Evolutionary conservation across 371 early-diverging fungal species (phyloP).

Genomic region (Mortierella sp.): DNA sequence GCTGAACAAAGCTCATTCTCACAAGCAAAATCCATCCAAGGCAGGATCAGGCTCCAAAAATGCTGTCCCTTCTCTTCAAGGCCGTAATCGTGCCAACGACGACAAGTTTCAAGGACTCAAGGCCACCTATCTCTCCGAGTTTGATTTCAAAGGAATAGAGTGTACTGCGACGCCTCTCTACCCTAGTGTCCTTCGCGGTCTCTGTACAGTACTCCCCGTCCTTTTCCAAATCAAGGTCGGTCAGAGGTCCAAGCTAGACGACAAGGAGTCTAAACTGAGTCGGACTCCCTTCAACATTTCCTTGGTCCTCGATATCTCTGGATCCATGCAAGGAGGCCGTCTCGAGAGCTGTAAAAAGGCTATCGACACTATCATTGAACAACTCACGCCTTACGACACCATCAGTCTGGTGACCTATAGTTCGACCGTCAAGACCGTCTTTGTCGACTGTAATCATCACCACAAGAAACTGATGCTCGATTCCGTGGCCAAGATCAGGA

Average conservation of each 20-base stretch:
- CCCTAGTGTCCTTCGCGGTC: slow-evolving; percentile 33
- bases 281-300: slow-evolving; percentile 35
- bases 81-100: slow-evolving; percentile 27
- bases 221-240: slow-evolving; percentile 39
- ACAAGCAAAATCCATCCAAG: too few species aligned
- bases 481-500: slow-evolving; percentile 10
- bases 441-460: slow-evolving; percentile 34
- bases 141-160: slow-evolving; percentile 29
- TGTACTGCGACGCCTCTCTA: slow-evolving; percentile 30
- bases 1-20: too few species aligned
- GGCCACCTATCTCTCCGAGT: slow-evolving; percentile 30
- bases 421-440: slow-evolving; percentile 17
- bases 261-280: slow-evolving; percentile 4
- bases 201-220: slow-evolving; percentile 26
- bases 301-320: slow-evolving; percentile 38
- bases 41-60: neutral
- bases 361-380: slow-evolving; percentile 21
- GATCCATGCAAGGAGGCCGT: slow-evolving; percentile 26
- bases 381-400: slow-evolving; percentile 25
- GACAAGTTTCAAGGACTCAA: slow-evolving; percentile 19
- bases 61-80: slow-evolving; percentile 12
- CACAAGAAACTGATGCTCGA: slow-evolving; percentile 29
- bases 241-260: slow-evolving; percentile 23
- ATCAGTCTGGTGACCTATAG: slow-evolving; percentile 36
- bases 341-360: slow-evolving; percentile 29